phyloP scores from a whole-genome alignment of 2,329 filamentous ascomycete genomes.

The Aspergillus terreus region DNA sequence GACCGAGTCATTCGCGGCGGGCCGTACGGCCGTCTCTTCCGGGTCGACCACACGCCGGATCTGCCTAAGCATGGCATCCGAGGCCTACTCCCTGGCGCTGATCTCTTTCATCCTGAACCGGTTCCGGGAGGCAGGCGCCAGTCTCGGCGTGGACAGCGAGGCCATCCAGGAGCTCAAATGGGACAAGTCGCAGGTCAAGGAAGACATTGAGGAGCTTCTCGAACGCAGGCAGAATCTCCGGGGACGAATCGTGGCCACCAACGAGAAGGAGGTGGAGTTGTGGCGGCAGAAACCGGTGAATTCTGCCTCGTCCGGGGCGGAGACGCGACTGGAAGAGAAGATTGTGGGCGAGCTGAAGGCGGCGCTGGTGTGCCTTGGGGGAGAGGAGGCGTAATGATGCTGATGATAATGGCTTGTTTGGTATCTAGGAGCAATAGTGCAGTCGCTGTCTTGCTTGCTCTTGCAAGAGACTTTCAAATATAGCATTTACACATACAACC shows the following conservation, averaged over 20 bases:
- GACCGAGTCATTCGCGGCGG: constrained; percentile 63
- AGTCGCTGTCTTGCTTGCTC: background rate
- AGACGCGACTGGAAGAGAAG: constrained; percentile 71
- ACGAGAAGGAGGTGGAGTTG: constrained; percentile 67
- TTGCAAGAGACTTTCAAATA: background rate
- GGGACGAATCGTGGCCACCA: constrained; percentile 69
- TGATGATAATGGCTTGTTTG: constrained; percentile 3
- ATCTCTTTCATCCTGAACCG: constrained; percentile 68
- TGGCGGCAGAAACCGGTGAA: constrained; percentile 39
- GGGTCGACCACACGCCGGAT: constrained; percentile 56
- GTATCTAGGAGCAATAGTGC: background rate
- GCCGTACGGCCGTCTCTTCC: constrained; percentile 42
- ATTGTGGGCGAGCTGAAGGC: constrained; percentile 66
- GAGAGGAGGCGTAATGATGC: constrained; percentile 31
- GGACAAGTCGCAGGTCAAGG: constrained; percentile 68
- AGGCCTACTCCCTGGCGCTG: constrained; percentile 74
- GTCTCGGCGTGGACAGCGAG: constrained; percentile 52
- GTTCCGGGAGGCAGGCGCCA: constrained; percentile 61
- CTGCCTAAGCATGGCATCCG: constrained; percentile 68
- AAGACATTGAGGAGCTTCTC: constrained; percentile 81
- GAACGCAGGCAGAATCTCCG: constrained; percentile 65
- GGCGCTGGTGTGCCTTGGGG: constrained; percentile 42
- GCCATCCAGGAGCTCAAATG: constrained; percentile 72
- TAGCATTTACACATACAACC: no score
- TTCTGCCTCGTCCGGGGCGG: constrained; percentile 44